A percentile compares a stretch with the other conserved stretches of the same genome.
Evolutionary conservation across 495 filamentous ascomycete genomes (phyloP).

Genomic region (Aspergillus biplanus): DNA sequence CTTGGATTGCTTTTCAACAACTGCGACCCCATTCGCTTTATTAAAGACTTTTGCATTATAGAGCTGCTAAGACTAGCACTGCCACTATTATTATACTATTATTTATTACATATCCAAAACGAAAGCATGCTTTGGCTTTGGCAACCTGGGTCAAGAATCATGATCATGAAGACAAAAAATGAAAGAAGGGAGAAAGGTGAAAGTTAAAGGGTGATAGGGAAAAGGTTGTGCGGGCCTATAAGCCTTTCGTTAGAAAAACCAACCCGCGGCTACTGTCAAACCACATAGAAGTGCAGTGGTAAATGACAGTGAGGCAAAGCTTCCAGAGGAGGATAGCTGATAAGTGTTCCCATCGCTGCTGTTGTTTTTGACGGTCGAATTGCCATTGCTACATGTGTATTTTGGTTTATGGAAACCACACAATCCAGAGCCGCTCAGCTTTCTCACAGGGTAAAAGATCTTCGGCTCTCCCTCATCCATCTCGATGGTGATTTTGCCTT

Average conservation of each 20-base stretch:
- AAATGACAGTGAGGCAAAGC: background rate
- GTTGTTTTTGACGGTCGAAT: constrained; percentile 1
- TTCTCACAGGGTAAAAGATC: constrained; percentile 37
- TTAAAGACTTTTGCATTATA: background rate
- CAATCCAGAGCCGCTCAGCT: constrained; percentile 29
- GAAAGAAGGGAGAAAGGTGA: background rate
- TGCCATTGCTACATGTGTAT: background rate
- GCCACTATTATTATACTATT: background rate
- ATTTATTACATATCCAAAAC: too few species aligned
- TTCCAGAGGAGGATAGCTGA: background rate
- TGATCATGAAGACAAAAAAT: background rate
- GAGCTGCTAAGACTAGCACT: background rate
- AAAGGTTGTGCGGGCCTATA: too few species aligned
- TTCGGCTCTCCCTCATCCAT: constrained; percentile 49
- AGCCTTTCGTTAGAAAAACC: background rate
- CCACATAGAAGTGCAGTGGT: background rate
- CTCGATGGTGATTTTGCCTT: constrained; percentile 43
- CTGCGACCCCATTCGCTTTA: background rate
- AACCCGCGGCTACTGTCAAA: background rate
- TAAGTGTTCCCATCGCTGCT: background rate
- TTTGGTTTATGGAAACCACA: constrained; percentile 24
- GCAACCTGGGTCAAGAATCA: too few species aligned
- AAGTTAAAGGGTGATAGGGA: too few species aligned
- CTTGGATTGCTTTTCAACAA: background rate
- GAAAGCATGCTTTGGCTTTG: too few species aligned